These are phyloP conservation scores for Xanthoconium purpureum DNA, from an alignment of 768 basidiomycete genomes.

Conservation along the genomic window DNA sequence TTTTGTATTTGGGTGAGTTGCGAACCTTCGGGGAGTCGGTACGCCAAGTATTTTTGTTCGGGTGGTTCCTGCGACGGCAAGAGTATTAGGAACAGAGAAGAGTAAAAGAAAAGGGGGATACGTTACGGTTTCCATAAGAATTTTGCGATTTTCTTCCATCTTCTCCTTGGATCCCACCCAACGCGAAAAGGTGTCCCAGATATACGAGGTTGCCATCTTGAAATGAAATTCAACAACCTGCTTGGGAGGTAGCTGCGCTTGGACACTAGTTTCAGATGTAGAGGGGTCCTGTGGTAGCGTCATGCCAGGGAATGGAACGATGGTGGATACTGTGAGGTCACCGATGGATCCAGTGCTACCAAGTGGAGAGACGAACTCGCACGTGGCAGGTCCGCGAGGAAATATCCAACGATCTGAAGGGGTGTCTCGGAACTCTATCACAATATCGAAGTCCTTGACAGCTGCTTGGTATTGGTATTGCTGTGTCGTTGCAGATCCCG, in stretches of 20 bases:
- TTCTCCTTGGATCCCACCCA: conserved; percentile 62
- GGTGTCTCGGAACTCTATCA: conserved; percentile 67
- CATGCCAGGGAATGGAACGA: conserved; percentile 42
- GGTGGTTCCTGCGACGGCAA: conserved; percentile 36
- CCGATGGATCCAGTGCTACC: conserved; percentile 14
- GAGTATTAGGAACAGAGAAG: not conserved
- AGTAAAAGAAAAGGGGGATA: not conserved
- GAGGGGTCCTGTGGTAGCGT: conserved; percentile 10
- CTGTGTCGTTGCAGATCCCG: conserved; percentile 11
- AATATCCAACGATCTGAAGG: conserved; percentile 65
- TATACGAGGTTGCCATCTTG: conserved; percentile 41
- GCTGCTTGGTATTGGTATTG: conserved; percentile 29
- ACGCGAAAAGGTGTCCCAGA: conserved; percentile 58
- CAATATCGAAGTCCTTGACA: conserved; percentile 64
- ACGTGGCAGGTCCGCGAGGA: conserved; percentile 56
- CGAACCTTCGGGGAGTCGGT: conserved; percentile 54
- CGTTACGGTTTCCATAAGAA: conserved; percentile 46
- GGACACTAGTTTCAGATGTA: conserved; percentile 10
- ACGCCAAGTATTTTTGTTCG: conserved; percentile 51
- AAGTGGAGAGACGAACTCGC: conserved; percentile 37
- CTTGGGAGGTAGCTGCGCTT: conserved; percentile 10
- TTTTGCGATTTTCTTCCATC: conserved; percentile 46
- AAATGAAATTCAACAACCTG: conserved; percentile 48
- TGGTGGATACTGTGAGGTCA: conserved; percentile 42
- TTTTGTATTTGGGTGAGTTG: conserved; percentile 57